phyloP scores from a whole-genome alignment of 148 eudicot species.

The Cornus controversa region DNA sequence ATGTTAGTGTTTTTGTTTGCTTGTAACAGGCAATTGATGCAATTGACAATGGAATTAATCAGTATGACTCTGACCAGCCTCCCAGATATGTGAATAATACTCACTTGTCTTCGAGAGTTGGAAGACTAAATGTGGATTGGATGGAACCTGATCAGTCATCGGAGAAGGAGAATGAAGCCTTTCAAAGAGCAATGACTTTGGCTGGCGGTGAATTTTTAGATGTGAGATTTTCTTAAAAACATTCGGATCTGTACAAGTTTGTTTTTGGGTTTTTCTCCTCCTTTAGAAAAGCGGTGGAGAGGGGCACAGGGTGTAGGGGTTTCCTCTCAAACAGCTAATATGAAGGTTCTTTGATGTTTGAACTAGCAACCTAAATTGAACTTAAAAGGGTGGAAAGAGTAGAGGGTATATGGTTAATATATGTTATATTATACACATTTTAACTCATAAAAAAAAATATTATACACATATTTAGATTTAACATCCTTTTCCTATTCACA shows the following conservation, averaged over 20 bases:
- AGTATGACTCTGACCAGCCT: constrained; percentile 38
- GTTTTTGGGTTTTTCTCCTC: too few species aligned
- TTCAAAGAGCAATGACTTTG: constrained; percentile 45
- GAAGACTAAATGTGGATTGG: constrained; percentile 59
- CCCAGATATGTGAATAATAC: constrained; percentile 54
- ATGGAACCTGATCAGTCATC: constrained; percentile 54
- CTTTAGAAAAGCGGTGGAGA: too few species aligned
- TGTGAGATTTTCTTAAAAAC: constrained; percentile 33
- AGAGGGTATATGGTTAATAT: too few species aligned
- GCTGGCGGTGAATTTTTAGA: constrained; percentile 58
- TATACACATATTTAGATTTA: too few species aligned
- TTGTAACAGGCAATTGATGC: constrained; percentile 62
- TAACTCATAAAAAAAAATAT: too few species aligned
- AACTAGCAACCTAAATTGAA: too few species aligned
- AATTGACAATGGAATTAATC: constrained; percentile 52
- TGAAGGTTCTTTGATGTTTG: not conserved
- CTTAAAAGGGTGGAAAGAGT: too few species aligned
- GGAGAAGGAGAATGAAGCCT: constrained; percentile 55
- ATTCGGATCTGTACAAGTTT: too few species aligned
- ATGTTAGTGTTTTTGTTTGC: constrained; percentile 11
- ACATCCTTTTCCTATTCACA: constrained; percentile 14
- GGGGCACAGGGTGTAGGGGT: too few species aligned
- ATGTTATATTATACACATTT: too few species aligned
- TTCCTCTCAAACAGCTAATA: too few species aligned
- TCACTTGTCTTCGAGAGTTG: constrained; percentile 52